Base-by-base conservation (phyloP, 805 yeast species). In the Yarrowia deformans region DNA sequence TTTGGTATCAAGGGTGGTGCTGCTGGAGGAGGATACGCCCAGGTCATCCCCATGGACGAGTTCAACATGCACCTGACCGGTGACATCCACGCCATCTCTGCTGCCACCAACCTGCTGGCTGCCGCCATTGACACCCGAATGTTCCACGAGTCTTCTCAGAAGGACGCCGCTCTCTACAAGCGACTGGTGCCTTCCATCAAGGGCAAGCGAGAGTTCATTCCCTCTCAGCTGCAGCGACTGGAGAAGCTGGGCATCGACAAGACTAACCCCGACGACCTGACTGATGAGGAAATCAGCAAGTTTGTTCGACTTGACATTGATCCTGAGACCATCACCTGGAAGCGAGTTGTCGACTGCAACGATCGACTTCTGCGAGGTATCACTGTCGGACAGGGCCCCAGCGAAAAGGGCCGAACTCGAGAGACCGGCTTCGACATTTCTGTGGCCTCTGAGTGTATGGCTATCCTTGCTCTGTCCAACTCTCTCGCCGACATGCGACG, bases 1-100 rank as follows among this genome's bases (percentile, higher is more conserved):
- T 94, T 94, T 75, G 99, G 99, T 79, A 93, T 94, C 75, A 94
- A 94, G 82, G 99, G 99, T 76, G 98, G 98, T 79, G 99, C 99
- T 70, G 98, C 98, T 19, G 99, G 99, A 75, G 99, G 98, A 77
- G 98, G 98, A 60, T 94, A 93, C 80, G 86, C 98, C 1, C 98
- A 94, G 81, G 98, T 94, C 56, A 93, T 94, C 74, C 98, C 98
- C 67, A 94, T 94, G 98, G 99, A 94, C 80, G 98, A 94, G 81
- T 94, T 94, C 84, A 94, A 95, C 82, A 87, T 95, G 91, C 98
- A 94, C 79, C 84, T 94, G 73, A 94, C 98, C 64, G 98, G 98
- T 77, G 99, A 94, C 79, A 94, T 94, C 73, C 98, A 94, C 80
- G 98, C 98, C 56, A 93, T 94, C 71, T 88, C 93, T 64, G 93